Conservation (phyloP, 257 asterid genomes). For the Nicotiana obtusifolia region DNA sequence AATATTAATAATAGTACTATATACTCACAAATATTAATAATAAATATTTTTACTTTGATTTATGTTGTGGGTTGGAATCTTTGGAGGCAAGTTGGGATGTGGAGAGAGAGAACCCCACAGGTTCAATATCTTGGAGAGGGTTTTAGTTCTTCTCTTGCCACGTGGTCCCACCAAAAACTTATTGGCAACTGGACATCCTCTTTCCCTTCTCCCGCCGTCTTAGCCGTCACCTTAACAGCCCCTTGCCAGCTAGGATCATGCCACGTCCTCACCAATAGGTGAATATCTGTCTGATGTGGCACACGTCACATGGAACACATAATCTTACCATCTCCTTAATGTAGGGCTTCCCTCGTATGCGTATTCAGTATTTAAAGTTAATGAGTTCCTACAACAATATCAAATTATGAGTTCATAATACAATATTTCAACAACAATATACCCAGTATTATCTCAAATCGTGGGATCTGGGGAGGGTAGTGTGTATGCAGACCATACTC, state of each 20-base stretch:
- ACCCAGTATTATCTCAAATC: too few relatives aligned
- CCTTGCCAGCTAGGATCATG: constrained; percentile 25
- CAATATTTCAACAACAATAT: too few relatives aligned
- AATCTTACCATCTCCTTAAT: too few relatives aligned
- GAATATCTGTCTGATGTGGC: constrained; percentile 7
- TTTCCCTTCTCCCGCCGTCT: constrained; percentile 26
- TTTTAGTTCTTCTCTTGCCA: constrained; percentile 18
- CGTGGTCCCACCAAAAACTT: constrained; percentile 26
- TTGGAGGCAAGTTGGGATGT: constrained; percentile 2
- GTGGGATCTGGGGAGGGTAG: too few relatives aligned
- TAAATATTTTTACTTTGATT: background rate
- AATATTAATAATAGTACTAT: background rate
- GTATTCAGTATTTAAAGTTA: too few relatives aligned
- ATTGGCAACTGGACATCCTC: constrained; percentile 7
- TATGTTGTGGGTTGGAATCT: background rate
- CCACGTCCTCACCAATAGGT: constrained; percentile 28
- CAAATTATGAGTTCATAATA: too few relatives aligned
- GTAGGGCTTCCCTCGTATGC: too few relatives aligned
- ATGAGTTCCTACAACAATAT: too few relatives aligned
- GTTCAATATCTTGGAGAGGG: constrained; percentile 29
- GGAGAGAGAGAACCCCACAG: constrained; percentile 20
- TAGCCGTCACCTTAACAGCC: constrained; percentile 31
- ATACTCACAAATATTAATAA: background rate
- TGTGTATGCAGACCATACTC: too few relatives aligned
- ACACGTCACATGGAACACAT: background rate